Percentiles rank a stretch among this genome's conserved stretches.
These are phyloP conservation scores for Hippophae rhamnoides DNA, from an alignment of 306 rosid genomes.

Conservation along the genomic window DNA sequence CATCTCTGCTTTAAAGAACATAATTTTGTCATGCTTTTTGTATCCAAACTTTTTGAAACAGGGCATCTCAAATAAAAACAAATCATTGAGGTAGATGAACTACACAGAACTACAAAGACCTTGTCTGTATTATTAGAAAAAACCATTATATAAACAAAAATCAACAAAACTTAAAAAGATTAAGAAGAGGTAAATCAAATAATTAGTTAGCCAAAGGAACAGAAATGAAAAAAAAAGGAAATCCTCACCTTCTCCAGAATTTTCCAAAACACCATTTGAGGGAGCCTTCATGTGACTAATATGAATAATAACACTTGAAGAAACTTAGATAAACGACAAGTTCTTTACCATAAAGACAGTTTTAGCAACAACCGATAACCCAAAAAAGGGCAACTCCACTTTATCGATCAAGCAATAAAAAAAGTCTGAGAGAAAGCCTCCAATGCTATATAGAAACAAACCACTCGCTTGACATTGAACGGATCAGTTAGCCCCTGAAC, in stretches of 20 bases:
- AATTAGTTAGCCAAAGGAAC: neutral
- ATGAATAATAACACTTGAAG: constrained; percentile 18
- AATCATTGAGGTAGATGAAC: no score
- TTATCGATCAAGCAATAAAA: constrained; percentile 13
- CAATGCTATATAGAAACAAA: constrained; percentile 13
- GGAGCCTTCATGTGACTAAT: constrained; percentile 72
- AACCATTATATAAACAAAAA: no score
- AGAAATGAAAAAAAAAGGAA: constrained; percentile 12
- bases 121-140: no score
- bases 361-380: constrained; percentile 31
- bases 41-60: no score
- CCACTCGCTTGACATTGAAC: constrained; percentile 15
- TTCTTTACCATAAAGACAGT: constrained; percentile 23
- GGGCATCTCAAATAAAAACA: no score
- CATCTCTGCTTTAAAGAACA: no score
- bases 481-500: constrained; percentile 13
- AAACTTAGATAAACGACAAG: constrained; percentile 28
- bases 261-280: constrained; percentile 45
- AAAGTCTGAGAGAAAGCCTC: constrained; percentile 16
- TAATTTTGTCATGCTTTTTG: no score
- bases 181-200: neutral
- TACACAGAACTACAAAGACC: no score
- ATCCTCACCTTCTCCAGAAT: constrained; percentile 73
- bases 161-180: neutral
- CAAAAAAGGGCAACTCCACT: constrained; percentile 23